These are phyloP conservation scores for Gossypium schwendimanii DNA, from an alignment of 441 rosid species.

Conservation along the genomic window DNA sequence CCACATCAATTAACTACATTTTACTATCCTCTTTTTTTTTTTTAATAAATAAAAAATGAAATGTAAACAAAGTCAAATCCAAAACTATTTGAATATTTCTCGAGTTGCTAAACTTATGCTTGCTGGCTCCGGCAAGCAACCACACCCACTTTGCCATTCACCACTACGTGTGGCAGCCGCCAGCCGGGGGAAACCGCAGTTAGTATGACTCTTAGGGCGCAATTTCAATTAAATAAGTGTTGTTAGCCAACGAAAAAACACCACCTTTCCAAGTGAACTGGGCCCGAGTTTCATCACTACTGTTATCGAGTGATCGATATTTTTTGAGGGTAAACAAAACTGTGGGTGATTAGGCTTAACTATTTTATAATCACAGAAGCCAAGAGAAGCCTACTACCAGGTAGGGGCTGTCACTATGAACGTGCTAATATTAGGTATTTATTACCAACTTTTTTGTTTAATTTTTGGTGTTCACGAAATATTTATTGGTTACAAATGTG, in stretches of 20 bases:
- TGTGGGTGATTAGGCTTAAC: neutral
- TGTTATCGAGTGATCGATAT: neutral
- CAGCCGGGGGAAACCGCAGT: neutral
- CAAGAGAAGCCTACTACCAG: neutral
- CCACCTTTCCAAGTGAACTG: neutral
- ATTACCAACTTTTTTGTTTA: neutral
- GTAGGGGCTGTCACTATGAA: neutral
- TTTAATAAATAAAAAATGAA: no score
- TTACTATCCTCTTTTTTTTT: no score
- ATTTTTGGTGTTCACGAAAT: neutral
- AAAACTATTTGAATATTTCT: constrained; percentile 22
- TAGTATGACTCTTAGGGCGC: neutral
- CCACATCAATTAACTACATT: no score
- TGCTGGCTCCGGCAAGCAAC: constrained; percentile 23
- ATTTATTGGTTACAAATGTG: neutral
- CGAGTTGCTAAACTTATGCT: constrained; percentile 30
- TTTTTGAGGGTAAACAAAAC: neutral
- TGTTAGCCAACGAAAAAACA: neutral
- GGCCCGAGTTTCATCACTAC: neutral
- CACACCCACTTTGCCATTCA: neutral
- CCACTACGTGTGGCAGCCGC: neutral
- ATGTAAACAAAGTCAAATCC: constrained; percentile 27
- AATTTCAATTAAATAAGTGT: neutral
- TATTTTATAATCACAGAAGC: neutral
- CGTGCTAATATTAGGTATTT: neutral